Conservation (phyloP, 495 filamentous ascomycete genomes). For the Podospora australis region DNA sequence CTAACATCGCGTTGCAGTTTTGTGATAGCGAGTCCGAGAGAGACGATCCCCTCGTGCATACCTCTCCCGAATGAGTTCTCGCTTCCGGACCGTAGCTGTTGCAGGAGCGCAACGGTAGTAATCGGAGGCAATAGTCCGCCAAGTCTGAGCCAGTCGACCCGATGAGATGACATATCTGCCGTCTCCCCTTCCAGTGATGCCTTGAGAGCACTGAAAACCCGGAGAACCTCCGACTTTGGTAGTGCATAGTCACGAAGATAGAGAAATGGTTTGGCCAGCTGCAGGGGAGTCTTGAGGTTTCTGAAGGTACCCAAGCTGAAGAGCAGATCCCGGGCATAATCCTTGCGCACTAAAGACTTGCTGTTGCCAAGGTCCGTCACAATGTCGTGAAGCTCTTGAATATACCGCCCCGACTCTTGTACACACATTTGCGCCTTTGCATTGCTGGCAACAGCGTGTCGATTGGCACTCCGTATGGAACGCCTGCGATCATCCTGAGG, state of each 20-base stretch:
- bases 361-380: not conserved
- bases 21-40: constrained; percentile 38
- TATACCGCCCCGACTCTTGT: not conserved
- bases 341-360: constrained; percentile 13
- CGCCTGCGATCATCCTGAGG: not conserved
- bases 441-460: not conserved
- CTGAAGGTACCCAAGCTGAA: constrained; percentile 17
- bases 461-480: not conserved
- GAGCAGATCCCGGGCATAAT: constrained; percentile 12
- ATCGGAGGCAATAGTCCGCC: constrained; percentile 49
- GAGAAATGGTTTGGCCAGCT: constrained; percentile 6
- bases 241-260: not conserved
- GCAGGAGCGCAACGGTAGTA: constrained; percentile 45
- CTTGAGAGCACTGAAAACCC: constrained; percentile 20
- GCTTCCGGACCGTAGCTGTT: constrained; percentile 41
- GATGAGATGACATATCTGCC: constrained; percentile 21
- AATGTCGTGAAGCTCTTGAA: constrained; percentile 8
- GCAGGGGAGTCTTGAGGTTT: constrained; percentile 6
- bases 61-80: constrained; percentile 23
- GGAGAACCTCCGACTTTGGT: constrained; percentile 1
- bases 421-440: not conserved
- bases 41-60: constrained; percentile 41
- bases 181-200: constrained; percentile 17
- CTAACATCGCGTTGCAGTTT: constrained; percentile 36
- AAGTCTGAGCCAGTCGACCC: constrained; percentile 40